These are phyloP conservation scores for Pythium insidiosum DNA, from an alignment of 352 stramenopile species.

Conservation along the genomic window DNA sequence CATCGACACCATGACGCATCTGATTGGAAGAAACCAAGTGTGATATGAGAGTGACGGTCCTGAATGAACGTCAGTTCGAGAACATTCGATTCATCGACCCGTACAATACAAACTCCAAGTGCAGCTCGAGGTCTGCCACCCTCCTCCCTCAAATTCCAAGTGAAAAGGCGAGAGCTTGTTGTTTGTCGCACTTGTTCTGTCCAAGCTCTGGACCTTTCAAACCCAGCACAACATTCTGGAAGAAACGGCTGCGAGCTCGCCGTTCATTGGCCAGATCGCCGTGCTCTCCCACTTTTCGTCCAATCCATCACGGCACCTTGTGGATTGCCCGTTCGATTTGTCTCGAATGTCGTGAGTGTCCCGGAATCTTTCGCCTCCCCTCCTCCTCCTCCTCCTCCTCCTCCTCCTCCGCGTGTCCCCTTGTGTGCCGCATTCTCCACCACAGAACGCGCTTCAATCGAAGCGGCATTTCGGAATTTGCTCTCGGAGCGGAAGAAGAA, in stretches of 20 bases:
- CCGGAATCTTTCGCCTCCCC: too few species aligned
- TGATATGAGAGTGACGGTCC: too few species aligned
- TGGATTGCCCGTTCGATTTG: constrained; percentile 13
- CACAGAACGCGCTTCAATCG: not conserved
- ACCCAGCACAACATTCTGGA: constrained; percentile 7
- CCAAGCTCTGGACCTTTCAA: too few species aligned
- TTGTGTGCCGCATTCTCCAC: too few species aligned
- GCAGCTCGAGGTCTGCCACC: too few species aligned
- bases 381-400: too few species aligned
- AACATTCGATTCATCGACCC: constrained; percentile 12
- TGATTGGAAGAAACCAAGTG: too few species aligned
- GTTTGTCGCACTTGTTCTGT: too few species aligned
- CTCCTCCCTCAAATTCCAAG: too few species aligned
- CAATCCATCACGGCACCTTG: constrained; percentile 12
- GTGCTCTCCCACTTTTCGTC: not conserved
- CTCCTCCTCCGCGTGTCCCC: too few species aligned
- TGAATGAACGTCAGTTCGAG: constrained; percentile 13
- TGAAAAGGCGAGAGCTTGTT: too few species aligned
- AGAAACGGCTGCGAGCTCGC: not conserved
- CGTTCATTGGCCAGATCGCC: constrained; percentile 10
- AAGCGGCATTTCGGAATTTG: constrained; percentile 22
- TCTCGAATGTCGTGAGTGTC: constrained; percentile 16
- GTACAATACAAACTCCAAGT: constrained; percentile 14
- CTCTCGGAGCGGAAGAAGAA: constrained; percentile 1
- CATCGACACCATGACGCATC: too few species aligned